Base-by-base conservation (phyloP, 257 asterid genomes). In the Scutellaria minor region DNA sequence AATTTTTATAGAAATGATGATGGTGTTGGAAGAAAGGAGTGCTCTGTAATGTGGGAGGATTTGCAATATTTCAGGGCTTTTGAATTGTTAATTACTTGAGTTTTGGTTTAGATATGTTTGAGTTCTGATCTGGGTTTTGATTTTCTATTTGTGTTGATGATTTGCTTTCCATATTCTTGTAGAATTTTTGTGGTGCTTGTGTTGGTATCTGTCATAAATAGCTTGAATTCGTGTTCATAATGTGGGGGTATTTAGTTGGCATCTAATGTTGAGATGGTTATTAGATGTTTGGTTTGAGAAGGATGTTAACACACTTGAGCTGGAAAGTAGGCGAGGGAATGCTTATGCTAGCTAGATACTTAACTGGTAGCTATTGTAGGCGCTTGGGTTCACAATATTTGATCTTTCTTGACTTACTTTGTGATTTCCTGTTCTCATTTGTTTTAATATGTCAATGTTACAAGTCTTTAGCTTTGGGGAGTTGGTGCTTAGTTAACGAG, bases 391-490 rank as follows among this genome's bases (percentile, higher is more conserved):
- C 31, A 11, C 41, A 37, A 41, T 71, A 35, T 40, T 50, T 60
- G 46, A 6, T 57, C 27, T 70, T 31, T 47, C 55, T 31, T 31
- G 46, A 27, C 41, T 71, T 70, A 6, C 44, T 55, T 22, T 11
- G 62, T 20, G 60, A 20, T 61, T 12, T 72, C 64, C 37, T 39
- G 56, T 51, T 41, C 39, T 27, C 11, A 37, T 42, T 46, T 69
- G 42, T 10, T n/a, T 27, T 27, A 9, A 24, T 31, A 27, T 44
- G 9, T 8, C n/a, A 57, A 56, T 37, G 50, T 46, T 31, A 58
- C 27, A 31, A 69, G 54, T 6, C n/a, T n/a, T 6, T 42, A 60
- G 75, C 20, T 44, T 42, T 18, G 50, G 68, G 48, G 15, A 37
- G n/a, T 55, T 55, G 74, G 55, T 41, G 65, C 18, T 42, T 18